Percentiles rank a stretch among this genome's conserved stretches.
phyloP scores from a whole-genome alignment of 345 rosid species.

The Psidium friedrichsthalianum region DNA sequence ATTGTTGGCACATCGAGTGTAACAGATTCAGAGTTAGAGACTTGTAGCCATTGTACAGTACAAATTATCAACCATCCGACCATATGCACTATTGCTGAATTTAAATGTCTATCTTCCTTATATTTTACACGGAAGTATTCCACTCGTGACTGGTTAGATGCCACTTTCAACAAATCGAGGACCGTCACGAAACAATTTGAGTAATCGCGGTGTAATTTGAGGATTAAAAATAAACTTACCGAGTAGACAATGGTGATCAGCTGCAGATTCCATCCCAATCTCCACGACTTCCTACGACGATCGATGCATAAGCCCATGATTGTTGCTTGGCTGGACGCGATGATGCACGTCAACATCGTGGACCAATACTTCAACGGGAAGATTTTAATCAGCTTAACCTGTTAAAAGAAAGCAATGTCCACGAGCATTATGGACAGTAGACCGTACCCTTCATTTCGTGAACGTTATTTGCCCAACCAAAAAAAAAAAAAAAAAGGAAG shows the following conservation, averaged over 20 bases:
- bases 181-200: neutral
- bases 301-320: slow-evolving; percentile 23
- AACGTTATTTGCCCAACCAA: neutral
- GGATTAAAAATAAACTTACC: slow-evolving; percentile 1
- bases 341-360: slow-evolving; percentile 31
- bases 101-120: too few relatives aligned
- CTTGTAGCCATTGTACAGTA: too few relatives aligned
- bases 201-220: neutral
- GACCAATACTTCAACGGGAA: slow-evolving; percentile 29
- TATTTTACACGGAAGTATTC: neutral
- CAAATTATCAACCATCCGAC: too few relatives aligned
- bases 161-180: neutral
- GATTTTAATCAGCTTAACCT: slow-evolving; percentile 23
- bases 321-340: slow-evolving; percentile 20
- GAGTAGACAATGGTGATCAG: slow-evolving; percentile 35
- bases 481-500: too few relatives aligned
- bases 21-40: neutral
- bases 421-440: neutral
- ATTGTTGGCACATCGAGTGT: neutral
- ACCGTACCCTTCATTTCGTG: neutral
- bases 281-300: slow-evolving; percentile 14
- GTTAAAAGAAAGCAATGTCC: neutral
- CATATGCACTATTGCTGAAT: too few relatives aligned
- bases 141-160: neutral
- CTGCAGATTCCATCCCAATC: slow-evolving; percentile 25